A percentile compares a stretch with the other conserved stretches of the same genome.
Evolutionary conservation across 345 rosid genomes (phyloP).

Genomic region (Eucalyptus pauciflora): DNA sequence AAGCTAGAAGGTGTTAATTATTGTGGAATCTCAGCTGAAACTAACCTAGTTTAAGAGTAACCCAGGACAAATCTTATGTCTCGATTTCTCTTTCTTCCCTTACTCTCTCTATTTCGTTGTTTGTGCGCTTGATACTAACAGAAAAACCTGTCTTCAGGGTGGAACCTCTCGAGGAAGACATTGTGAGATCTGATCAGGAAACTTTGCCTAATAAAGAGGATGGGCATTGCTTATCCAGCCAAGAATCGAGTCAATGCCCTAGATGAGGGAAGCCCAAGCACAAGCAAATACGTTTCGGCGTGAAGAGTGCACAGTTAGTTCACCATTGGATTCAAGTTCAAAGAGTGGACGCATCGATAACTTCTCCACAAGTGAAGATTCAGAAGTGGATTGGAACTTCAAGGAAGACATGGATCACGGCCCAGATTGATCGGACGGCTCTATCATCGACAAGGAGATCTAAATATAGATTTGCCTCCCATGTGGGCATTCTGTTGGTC

Average conservation of each 20-base stretch:
- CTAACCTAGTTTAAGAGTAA: no score
- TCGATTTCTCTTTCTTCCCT: no score
- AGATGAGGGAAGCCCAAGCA: not conserved
- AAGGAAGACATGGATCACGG: conserved; percentile 12
- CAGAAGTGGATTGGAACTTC: conserved; percentile 17
- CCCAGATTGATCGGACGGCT: conserved; percentile 30
- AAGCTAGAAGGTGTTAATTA: no score
- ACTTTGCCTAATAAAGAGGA: not conserved
- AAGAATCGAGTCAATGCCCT: not conserved
- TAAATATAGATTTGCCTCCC: conserved; percentile 66
- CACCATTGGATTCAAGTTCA: not conserved
- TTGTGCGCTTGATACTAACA: no score
- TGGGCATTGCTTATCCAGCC: not conserved
- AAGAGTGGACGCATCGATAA: not conserved
- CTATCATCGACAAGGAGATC: conserved; percentile 62
- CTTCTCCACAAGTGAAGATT: not conserved
- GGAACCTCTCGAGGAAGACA: not conserved
- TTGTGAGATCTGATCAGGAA: not conserved
- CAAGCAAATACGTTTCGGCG: not conserved
- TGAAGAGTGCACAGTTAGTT: not conserved
- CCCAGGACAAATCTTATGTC: no score
- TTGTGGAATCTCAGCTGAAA: no score
- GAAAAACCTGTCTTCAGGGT: not conserved
- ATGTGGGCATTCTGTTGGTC: conserved; percentile 40
- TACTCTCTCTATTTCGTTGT: no score